phyloP scores from a whole-genome alignment of 345 rosid species.

The Eucalyptus sp. region DNA sequence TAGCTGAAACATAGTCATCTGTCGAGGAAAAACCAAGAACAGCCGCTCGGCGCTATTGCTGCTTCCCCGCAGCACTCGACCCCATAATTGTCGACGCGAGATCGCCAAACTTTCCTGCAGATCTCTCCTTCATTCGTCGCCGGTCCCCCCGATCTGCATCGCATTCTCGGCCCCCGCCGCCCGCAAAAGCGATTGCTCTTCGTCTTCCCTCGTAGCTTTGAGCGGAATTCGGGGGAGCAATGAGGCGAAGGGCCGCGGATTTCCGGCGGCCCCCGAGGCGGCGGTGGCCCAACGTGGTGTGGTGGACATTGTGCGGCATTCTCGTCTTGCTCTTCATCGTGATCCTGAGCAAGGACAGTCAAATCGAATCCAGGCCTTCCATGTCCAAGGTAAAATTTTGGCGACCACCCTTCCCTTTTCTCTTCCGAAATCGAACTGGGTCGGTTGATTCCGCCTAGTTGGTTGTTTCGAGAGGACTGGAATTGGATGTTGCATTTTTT shows the following conservation, averaged over 20 bases:
- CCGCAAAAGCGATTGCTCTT: neutral
- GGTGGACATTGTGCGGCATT: slow-evolving; percentile 55
- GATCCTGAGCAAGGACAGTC: slow-evolving; percentile 37
- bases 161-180: neutral
- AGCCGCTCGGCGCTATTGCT: neutral
- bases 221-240: neutral
- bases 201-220: neutral
- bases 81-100: neutral
- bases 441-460: neutral
- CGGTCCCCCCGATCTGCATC: neutral
- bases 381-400: slow-evolving; percentile 25
- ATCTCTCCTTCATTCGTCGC: neutral
- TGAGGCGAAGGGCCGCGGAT: slow-evolving; percentile 65
- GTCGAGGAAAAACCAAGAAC: neutral
- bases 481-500: neutral
- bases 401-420: neutral
- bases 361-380: slow-evolving; percentile 47
- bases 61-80: neutral
- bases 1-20: neutral
- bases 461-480: neutral
- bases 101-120: neutral
- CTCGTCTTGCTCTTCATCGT: slow-evolving; percentile 46
- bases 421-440: neutral
- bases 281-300: slow-evolving; percentile 51
- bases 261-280: slow-evolving; percentile 55